These are phyloP conservation scores for Boletus pseudopeckii DNA, from an alignment of 768 basidiomycete genomes.

Conservation along the genomic window DNA sequence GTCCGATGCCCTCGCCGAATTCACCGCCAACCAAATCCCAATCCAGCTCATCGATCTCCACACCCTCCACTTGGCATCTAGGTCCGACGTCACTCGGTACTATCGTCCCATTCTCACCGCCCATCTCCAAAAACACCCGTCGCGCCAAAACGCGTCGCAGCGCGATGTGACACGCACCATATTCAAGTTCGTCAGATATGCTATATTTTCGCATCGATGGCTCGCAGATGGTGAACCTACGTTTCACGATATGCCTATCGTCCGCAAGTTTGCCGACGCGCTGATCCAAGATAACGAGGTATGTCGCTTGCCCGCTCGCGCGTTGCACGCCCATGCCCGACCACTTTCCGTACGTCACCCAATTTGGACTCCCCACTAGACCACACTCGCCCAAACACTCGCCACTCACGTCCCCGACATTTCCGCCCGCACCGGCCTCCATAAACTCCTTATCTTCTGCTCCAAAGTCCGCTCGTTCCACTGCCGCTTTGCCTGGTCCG, in stretches of 20 bases:
- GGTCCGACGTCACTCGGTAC: background rate
- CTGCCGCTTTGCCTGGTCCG: conserved; percentile 18
- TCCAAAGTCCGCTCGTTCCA: conserved; percentile 5
- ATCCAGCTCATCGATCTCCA: conserved; percentile 11
- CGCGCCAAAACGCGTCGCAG: background rate
- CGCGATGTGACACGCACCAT: background rate
- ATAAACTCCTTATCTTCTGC: conserved; percentile 12
- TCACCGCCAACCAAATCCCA: conserved; percentile 11
- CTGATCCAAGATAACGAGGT: conserved; percentile 4
- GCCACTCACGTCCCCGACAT: background rate
- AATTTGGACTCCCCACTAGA: background rate
- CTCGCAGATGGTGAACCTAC: conserved; percentile 10
- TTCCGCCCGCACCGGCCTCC: background rate
- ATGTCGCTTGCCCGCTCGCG: background rate
- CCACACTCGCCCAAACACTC: background rate
- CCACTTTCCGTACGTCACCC: background rate
- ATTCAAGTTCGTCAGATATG: conserved; percentile 8
- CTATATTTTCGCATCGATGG: conserved; percentile 17
- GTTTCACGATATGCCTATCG: conserved; percentile 6
- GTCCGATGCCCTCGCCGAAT: conserved; percentile 3
- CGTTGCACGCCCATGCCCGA: background rate
- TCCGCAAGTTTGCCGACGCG: background rate
- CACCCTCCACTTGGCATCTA: conserved; percentile 5
- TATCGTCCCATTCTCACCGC: conserved; percentile 3
- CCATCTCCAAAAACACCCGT: conserved; percentile 6